Percentiles rank a stretch among this genome's conserved stretches.
Conservation (phyloP, 768 basidiomycete genomes). For the Mycena galopus region DNA sequence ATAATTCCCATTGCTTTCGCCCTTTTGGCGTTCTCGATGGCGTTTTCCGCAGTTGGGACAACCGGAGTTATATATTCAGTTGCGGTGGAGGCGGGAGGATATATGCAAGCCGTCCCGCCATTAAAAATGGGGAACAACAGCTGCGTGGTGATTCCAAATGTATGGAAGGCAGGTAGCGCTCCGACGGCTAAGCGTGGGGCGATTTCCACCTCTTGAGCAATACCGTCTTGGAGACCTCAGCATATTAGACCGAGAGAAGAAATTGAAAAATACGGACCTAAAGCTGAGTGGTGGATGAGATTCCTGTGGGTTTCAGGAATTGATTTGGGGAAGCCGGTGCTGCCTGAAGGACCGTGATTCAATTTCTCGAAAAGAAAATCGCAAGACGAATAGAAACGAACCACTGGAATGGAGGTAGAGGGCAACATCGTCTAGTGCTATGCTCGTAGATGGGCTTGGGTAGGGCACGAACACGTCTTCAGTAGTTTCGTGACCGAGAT, state of each 20-base stretch:
- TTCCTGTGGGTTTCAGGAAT: conserved; percentile 20
- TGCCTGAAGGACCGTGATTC: background rate
- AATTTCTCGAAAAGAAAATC: background rate
- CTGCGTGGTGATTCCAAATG: conserved; percentile 46
- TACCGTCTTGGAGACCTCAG: background rate
- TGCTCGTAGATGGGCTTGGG: conserved; percentile 30
- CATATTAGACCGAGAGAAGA: background rate
- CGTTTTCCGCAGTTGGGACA: conserved; percentile 53
- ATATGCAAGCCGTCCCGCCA: conserved; percentile 44
- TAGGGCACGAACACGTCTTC: conserved; percentile 43
- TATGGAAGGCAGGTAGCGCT: conserved; percentile 57
- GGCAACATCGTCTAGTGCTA: conserved; percentile 41
- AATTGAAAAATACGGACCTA: background rate
- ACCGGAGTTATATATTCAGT: conserved; percentile 44
- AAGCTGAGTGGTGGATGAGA: background rate
- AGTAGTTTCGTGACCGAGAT: too few relatives aligned
- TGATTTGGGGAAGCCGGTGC: conserved; percentile 27
- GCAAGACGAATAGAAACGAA: conserved; percentile 28
- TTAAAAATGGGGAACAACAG: conserved; percentile 46
- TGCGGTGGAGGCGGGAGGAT: conserved; percentile 46
- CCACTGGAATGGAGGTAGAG: conserved; percentile 56
- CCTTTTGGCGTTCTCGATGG: conserved; percentile 49
- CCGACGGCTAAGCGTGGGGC: conserved; percentile 22
- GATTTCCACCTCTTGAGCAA: background rate
- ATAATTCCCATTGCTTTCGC: conserved; percentile 46